These are phyloP conservation scores for Corchorus capsularis DNA, from an alignment of 345 rosid species.

Conservation along the genomic window DNA sequence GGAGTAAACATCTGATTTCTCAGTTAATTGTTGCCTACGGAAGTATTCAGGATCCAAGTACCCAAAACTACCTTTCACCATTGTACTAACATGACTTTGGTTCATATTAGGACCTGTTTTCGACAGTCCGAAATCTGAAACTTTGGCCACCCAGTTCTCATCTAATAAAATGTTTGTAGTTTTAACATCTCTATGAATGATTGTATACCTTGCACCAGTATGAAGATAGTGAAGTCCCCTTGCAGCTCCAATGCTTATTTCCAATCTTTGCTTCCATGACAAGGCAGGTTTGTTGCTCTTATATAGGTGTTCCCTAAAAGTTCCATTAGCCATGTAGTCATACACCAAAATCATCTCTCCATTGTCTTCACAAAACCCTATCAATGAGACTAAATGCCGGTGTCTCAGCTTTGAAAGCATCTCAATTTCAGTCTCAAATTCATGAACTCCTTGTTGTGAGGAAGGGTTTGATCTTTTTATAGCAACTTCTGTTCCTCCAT, in stretches of 20 bases:
- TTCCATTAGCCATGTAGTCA: constrained; percentile 68
- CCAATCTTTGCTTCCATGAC: constrained; percentile 59
- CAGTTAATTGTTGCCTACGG: constrained; percentile 58
- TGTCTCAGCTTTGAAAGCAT: constrained; percentile 71
- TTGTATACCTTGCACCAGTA: constrained; percentile 61
- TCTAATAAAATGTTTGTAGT: constrained; percentile 70
- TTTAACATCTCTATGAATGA: constrained; percentile 73
- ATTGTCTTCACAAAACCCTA: constrained; percentile 66
- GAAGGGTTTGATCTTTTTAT: constrained; percentile 66
- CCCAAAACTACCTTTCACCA: constrained; percentile 71
- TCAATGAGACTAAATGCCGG: constrained; percentile 65
- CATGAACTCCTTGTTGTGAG: constrained; percentile 63
- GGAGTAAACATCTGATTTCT: constrained; percentile 73
- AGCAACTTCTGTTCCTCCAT: constrained; percentile 51
- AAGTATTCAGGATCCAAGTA: constrained; percentile 74
- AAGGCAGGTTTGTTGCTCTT: constrained; percentile 36
- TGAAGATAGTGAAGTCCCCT: constrained; percentile 76
- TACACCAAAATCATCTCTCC: constrained; percentile 67
- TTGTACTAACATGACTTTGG: constrained; percentile 58
- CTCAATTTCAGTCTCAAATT: constrained; percentile 66
- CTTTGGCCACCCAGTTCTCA: constrained; percentile 69
- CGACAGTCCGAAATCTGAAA: constrained; percentile 68
- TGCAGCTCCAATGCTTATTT: constrained; percentile 70
- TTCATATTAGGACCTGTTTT: constrained; percentile 53
- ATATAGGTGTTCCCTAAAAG: constrained; percentile 58